A percentile compares a stretch with the other conserved stretches of the same genome.
These are phyloP conservation scores for Vigna radiata DNA, from an alignment of 306 rosid genomes.

Conservation along the genomic window DNA sequence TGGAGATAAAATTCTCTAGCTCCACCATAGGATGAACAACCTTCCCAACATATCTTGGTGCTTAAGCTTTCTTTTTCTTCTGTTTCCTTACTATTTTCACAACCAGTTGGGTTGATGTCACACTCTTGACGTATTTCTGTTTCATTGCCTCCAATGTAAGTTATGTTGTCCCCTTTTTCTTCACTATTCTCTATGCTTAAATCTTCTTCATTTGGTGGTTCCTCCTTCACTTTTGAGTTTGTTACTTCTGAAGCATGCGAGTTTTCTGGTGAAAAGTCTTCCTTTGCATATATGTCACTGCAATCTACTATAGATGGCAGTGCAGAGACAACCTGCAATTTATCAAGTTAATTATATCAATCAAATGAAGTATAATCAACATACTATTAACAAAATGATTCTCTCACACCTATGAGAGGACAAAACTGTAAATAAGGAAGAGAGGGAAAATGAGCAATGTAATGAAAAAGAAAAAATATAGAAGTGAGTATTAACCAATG, in stretches of 20 bases:
- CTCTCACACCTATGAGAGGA: background rate
- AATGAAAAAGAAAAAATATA: background rate
- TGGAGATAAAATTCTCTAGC: constrained; percentile 49
- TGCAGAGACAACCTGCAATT: constrained; percentile 50
- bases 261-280: constrained; percentile 37
- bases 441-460: background rate
- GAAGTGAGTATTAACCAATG: background rate
- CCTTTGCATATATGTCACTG: background rate
- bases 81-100: constrained; percentile 8
- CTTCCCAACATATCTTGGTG: constrained; percentile 17
- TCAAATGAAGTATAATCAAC: background rate
- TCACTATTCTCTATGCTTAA: constrained; percentile 1
- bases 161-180: constrained; percentile 5
- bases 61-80: constrained; percentile 33
- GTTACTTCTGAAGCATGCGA: constrained; percentile 8
- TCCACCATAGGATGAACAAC: constrained; percentile 41
- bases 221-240: constrained; percentile 14
- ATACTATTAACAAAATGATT: background rate
- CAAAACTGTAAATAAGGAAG: background rate
- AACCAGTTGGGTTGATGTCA: constrained; percentile 5
- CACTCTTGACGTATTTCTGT: constrained; percentile 5
- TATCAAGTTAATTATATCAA: constrained; percentile 5
- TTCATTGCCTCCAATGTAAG: constrained; percentile 10
- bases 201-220: background rate
- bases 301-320: constrained; percentile 34